Conservation (phyloP, 1,284 basidiomycete species). For the Sphagnurus paluster region DNA sequence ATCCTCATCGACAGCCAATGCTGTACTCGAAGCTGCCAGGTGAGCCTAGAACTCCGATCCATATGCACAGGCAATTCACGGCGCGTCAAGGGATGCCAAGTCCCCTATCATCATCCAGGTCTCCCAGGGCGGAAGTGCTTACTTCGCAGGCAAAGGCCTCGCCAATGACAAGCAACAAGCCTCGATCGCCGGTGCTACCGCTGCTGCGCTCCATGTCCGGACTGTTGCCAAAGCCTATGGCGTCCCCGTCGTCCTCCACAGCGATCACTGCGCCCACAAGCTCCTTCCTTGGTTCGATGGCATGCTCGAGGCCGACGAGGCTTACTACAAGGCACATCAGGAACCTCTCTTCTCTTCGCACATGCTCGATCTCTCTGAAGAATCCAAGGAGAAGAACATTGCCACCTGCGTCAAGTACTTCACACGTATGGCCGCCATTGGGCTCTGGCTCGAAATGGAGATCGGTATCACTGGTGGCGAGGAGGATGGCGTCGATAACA, state of each 20-base stretch:
- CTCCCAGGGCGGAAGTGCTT: slow-evolving; percentile 95
- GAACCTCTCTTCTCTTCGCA: slow-evolving; percentile 98
- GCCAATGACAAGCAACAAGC: slow-evolving; percentile 96
- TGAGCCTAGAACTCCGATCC: slow-evolving; percentile 28
- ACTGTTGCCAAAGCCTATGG: slow-evolving; percentile 88
- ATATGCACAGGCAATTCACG: slow-evolving; percentile 3
- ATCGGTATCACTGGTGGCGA: slow-evolving; percentile 99
- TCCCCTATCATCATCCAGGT: slow-evolving; percentile 98
- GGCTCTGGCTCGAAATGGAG: slow-evolving; percentile 99
- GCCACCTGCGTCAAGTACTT: slow-evolving; percentile 94
- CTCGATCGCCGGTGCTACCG: slow-evolving; percentile 90
- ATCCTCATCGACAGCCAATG: slow-evolving; percentile 86
- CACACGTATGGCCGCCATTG: slow-evolving; percentile 90
- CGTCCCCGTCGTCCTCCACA: slow-evolving; percentile 96
- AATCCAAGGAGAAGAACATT: slow-evolving; percentile 98
- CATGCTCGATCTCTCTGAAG: slow-evolving; percentile 99
- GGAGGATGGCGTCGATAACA: slow-evolving; percentile 98
- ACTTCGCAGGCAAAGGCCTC: slow-evolving; percentile 97
- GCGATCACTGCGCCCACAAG: slow-evolving; percentile 99
- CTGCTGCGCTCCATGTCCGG: slow-evolving; percentile 93
- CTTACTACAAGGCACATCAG: slow-evolving; percentile 87
- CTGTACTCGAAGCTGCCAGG: slow-evolving; percentile 88
- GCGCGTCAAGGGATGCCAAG: slow-evolving; percentile 66
- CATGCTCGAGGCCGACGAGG: slow-evolving; percentile 97
- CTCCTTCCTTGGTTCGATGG: slow-evolving; percentile 99